These are phyloP conservation scores for Basidiobolus heterosporus DNA, from an alignment of 371 early-diverging fungal genomes.

Conservation along the genomic window DNA sequence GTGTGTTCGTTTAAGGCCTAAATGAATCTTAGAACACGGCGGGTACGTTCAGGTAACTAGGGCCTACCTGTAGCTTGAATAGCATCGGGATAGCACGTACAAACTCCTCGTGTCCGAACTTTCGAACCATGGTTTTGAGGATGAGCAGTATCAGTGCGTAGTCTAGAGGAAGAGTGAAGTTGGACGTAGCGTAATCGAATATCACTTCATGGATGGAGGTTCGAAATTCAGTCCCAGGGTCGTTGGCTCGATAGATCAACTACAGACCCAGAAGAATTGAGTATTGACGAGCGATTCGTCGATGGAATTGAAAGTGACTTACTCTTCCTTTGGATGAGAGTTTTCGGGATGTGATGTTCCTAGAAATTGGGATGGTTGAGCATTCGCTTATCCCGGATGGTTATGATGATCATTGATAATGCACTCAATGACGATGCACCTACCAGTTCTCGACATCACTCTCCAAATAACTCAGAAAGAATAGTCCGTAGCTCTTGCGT, in stretches of 20 bases:
- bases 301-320: conserved; percentile 1
- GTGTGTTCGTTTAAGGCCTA: too few species aligned
- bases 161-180: conserved; percentile 33
- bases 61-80: conserved; percentile 32
- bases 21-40: too few species aligned
- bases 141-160: conserved; percentile 30
- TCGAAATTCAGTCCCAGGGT: conserved; percentile 4
- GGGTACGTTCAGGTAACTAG: too few species aligned
- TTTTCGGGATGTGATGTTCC: neutral
- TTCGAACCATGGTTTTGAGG: conserved; percentile 26
- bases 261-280: neutral
- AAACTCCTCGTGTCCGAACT: conserved; percentile 38
- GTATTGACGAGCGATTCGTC: conserved; percentile 9
- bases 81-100: conserved; percentile 41
- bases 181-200: conserved; percentile 30
- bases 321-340: too few species aligned
- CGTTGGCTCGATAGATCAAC: conserved; percentile 1
- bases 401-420: neutral
- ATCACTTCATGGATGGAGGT: conserved; percentile 29
- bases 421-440: neutral
- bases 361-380: neutral
- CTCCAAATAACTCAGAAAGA: neutral
- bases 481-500: neutral
- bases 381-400: neutral
- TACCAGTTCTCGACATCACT: conserved; percentile 1